Evolutionary conservation across 192 early-diverging fungal genomes (phyloP), one percentile per base, ranked within the genome.

Genomic region (Backusella sp.): DNA sequence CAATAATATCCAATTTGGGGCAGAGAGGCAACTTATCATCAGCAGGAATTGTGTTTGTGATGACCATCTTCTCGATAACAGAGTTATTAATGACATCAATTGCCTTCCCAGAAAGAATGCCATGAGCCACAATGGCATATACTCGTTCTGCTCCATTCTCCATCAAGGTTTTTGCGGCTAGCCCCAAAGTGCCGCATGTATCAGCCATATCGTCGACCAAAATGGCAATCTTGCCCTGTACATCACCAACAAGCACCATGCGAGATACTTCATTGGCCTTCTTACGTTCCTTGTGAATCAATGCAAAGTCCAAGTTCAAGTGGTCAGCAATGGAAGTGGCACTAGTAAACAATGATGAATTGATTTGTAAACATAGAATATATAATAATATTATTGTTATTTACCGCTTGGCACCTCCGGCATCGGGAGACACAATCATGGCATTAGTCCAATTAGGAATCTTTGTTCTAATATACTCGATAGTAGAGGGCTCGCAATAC

Each of bases 161-260:
- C 75, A 91, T 86, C 53, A 99, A 86, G 7, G 94, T 91, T 70
- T 94, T 90, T 70, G 97, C 95, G 15, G 97, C 97, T 76, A 92
- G 80, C 6, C 90, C 91, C 52, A 99, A 88, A 4, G 97, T 99
- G 68, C 92, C 91, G 81, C 92, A 96, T 26, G 96, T 99, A 84
- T 99, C 97, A 37, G 95, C 95, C 89, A 99, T 96, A 84, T 99
- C 97, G 79, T 99, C 97, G 26, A 99, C 93, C 72, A 99, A 79
- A 78, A 99, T 97, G 37, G 94, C 96, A 70, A 92, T 91, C 82
- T 94, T 95, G 65, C 88, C 92, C 73, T 84, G 88, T 37, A 99
- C 97, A 80, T 99, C 94, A 73, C 97, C 97, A 32, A 99, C 96
- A 49, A 99, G 87, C 34, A 96, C 92, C 95, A 99, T 96, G 46